Evolutionary conservation across 1,139 yeast species (phyloP).

Genomic region (Blastobotrys persicus): DNA sequence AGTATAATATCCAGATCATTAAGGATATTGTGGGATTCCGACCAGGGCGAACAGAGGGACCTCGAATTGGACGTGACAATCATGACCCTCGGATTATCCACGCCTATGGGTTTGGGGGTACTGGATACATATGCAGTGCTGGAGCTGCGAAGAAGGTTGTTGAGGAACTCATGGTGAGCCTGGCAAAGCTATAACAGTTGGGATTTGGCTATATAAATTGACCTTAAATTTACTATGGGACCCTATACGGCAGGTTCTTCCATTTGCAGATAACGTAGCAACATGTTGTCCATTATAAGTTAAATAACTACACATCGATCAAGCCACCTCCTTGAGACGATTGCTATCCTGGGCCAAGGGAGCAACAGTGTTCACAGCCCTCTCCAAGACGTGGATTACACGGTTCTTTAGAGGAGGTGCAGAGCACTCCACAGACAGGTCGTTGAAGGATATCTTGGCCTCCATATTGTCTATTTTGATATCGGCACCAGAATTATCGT

Average conservation of each 20-base stretch:
- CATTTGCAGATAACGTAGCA: too few relatives aligned
- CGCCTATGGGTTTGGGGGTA: slow-evolving; percentile 71
- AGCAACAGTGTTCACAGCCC: slow-evolving; percentile 79
- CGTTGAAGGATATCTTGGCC: slow-evolving; percentile 66
- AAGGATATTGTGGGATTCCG: slow-evolving; percentile 64
- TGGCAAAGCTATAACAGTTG: too few relatives aligned
- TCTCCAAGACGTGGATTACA: slow-evolving; percentile 71
- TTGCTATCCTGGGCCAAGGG: slow-evolving; percentile 50
- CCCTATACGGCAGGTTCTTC: too few relatives aligned
- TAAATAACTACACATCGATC: background rate
- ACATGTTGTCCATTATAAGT: too few relatives aligned
- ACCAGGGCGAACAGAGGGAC: slow-evolving; percentile 66
- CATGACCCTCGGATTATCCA: slow-evolving; percentile 45
- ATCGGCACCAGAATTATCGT: slow-evolving; percentile 48
- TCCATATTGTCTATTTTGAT: slow-evolving; percentile 68
- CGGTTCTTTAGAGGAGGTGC: slow-evolving; percentile 79
- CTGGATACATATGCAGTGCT: slow-evolving; percentile 47
- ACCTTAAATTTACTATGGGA: too few relatives aligned
- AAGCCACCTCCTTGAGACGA: slow-evolving; percentile 7
- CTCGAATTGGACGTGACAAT: slow-evolving; percentile 46
- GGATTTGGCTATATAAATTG: too few relatives aligned
- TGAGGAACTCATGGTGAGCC: background rate
- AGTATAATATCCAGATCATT: slow-evolving; percentile 32
- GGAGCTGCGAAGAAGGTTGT: slow-evolving; percentile 21
- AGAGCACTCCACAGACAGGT: slow-evolving; percentile 68